phyloP scores from a whole-genome alignment of 805 yeast genomes.

The Lipomyces orientalis region DNA sequence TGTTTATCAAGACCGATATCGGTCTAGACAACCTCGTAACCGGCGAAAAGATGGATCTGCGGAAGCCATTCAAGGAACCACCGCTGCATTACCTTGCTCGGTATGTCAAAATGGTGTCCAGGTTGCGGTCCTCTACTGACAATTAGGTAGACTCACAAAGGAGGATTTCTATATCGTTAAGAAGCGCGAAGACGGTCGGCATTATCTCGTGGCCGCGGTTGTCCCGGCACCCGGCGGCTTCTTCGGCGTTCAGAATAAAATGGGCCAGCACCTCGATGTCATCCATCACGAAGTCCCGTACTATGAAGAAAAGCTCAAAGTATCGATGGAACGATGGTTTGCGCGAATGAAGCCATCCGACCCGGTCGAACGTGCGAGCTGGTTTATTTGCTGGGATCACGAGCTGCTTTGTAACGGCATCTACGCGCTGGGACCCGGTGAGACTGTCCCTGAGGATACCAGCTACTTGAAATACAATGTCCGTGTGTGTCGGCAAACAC shows the following conservation, averaged over 20 bases:
- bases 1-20: constrained; percentile 57
- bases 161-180: constrained; percentile 73
- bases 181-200: constrained; percentile 61
- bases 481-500: constrained; percentile 74
- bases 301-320: constrained; percentile 66
- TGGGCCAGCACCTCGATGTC: constrained; percentile 66
- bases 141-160: constrained; percentile 60
- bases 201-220: constrained; percentile 72
- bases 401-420: constrained; percentile 62
- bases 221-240: constrained; percentile 83
- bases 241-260: constrained; percentile 63
- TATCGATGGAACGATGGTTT: constrained; percentile 78
- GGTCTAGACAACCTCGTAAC: constrained; percentile 68
- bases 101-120: neutral
- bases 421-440: constrained; percentile 55
- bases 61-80: constrained; percentile 64
- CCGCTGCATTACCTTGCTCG: constrained; percentile 65
- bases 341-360: constrained; percentile 62
- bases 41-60: constrained; percentile 64
- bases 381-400: constrained; percentile 79
- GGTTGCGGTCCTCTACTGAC: neutral
- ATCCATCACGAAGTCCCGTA: constrained; percentile 75
- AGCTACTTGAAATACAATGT: constrained; percentile 63
- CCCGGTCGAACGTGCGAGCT: constrained; percentile 75
- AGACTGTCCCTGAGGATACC: constrained; percentile 53